Evolutionary conservation across 2,329 filamentous ascomycete species (phyloP).

Genomic region (Nemania sp.): DNA sequence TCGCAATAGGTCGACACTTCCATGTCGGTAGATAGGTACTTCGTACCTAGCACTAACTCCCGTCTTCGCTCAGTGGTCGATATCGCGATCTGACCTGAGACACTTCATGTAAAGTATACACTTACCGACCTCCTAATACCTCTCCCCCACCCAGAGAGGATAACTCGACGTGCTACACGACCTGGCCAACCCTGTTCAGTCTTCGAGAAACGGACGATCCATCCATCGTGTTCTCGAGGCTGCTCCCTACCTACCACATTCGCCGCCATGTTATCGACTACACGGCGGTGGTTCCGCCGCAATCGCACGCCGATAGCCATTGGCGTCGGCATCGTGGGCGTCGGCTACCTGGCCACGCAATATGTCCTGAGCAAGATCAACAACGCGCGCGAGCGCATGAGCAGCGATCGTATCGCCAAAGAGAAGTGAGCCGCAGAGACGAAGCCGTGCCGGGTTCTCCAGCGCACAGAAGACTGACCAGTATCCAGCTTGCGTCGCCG

Average conservation of each 20-base stretch:
- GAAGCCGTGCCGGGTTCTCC: background rate
- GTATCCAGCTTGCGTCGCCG: constrained; percentile 78
- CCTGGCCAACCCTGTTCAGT: no score
- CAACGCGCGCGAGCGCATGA: constrained; percentile 94
- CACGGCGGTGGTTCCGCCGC: constrained; percentile 88
- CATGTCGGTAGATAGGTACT: no score
- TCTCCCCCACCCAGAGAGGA: no score
- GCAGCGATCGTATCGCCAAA: constrained; percentile 90
- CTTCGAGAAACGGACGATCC: no score
- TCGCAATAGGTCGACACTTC: no score
- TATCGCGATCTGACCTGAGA: no score
- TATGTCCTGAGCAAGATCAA: constrained; percentile 91
- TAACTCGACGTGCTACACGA: no score
- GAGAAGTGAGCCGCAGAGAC: constrained; percentile 73
- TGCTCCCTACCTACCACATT: background rate
- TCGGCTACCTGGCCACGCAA: constrained; percentile 88
- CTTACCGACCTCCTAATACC: no score
- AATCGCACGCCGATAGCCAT: constrained; percentile 90
- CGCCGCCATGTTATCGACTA: constrained; percentile 65
- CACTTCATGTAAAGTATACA: no score
- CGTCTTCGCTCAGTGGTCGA: no score
- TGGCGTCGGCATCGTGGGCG: constrained; percentile 83
- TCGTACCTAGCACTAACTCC: no score
- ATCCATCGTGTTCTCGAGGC: background rate
- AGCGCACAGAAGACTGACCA: background rate